These are phyloP conservation scores for Schizonepeta tenuifolia DNA, from an alignment of 257 asterid genomes.

Conservation along the genomic window DNA sequence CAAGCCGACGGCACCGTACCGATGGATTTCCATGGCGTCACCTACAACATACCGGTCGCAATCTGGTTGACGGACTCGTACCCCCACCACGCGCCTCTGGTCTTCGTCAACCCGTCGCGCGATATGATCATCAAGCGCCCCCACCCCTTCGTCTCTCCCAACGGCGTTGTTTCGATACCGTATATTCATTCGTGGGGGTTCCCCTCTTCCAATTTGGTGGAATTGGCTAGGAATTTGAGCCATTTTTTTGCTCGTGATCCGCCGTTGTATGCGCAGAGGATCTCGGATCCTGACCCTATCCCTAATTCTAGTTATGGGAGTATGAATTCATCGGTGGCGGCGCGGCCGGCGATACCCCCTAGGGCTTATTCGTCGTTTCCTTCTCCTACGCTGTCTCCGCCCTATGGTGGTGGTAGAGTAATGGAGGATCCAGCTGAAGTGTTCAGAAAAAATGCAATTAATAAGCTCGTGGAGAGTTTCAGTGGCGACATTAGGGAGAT, in stretches of 20 bases:
- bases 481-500: conserved; percentile 62
- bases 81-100: conserved; percentile 85
- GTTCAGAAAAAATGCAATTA: conserved; percentile 57
- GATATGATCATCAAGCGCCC: conserved; percentile 86
- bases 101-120: conserved; percentile 78
- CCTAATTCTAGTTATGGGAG: conserved; percentile 39
- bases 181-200: conserved; percentile 75
- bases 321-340: conserved; percentile 39
- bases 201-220: conserved; percentile 83
- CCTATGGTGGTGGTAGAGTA: conserved; percentile 59
- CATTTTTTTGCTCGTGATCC: conserved; percentile 80
- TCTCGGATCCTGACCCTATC: conserved; percentile 44
- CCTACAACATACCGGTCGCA: conserved; percentile 81
- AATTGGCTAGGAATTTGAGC: conserved; percentile 64
- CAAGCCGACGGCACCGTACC: conserved; percentile 91
- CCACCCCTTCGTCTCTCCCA: conserved; percentile 80
- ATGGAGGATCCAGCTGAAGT: conserved; percentile 71
- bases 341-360: conserved; percentile 75
- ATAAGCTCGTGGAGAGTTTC: conserved; percentile 61
- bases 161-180: conserved; percentile 79
- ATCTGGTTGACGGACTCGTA: conserved; percentile 91
- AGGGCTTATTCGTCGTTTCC: conserved; percentile 52
- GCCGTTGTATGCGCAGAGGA: conserved; percentile 76
- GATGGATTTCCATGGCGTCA: conserved; percentile 62
- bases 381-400: conserved; percentile 64